Evolutionary conservation across 768 basidiomycete genomes (phyloP), one percentile per base, ranked within the genome.

Genomic region (Tulasnella sp.): DNA sequence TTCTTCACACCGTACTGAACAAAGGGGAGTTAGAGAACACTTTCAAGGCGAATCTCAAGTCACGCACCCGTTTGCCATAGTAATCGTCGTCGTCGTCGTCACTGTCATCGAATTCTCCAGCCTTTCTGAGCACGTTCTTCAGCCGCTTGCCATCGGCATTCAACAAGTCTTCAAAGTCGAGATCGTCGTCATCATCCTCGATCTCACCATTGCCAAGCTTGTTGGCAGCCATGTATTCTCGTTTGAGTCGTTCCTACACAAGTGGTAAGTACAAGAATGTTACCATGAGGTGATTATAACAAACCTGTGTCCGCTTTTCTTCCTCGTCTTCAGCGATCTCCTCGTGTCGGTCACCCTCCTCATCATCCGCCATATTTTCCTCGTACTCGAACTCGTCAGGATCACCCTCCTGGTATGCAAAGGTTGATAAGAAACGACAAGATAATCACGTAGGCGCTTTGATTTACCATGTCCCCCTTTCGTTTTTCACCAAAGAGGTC

Each of bases 111-210:
- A 74, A 82, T 7, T 77, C 35, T 11, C 58, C 80, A 54, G 84
- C 84, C 67, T 89, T 87, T 69, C 93, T 82, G 65, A 97, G 80
- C 17, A 92, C 75, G 69, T 92, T 93, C 71, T 88, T 84, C 73
- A 92, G 81, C 2, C 78, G 79, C 69, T 84, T 85, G 14, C 79
- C 83, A 34, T 87, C 83, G 60, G 80, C 82, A 41, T 79, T 81
- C 36, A 79, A 63, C 43, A 59, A 59, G 32, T 82, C 84, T 27
- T 84, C 83, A 14, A 57, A 43, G 15, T 57, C 55, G 40, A 77
- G 77, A 8, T 65, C 69, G 27, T 89, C 86, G 4, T 87, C 85
- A 1, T 82, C 81, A 61, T 82, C 83, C 63, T 84, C 85, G 35
- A 86, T 72, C 39, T 78, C 77, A 9, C 78, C 77, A 42, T 86